Conservation (phyloP, 345 rosid genomes). For the Brassica cretica region DNA sequence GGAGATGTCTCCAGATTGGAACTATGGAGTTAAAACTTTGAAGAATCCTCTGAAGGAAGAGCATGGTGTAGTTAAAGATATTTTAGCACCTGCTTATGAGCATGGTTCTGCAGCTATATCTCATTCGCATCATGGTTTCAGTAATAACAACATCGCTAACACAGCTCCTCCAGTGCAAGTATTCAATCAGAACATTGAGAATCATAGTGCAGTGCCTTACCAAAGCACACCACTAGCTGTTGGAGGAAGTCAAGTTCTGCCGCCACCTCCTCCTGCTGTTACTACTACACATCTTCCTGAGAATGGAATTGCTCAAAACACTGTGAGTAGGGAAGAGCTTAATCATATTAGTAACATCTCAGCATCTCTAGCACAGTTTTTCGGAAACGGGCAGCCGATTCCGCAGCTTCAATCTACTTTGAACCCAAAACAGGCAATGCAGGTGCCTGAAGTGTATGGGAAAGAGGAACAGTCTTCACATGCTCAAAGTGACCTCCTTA, state of each 20-base stretch:
- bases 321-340: slow-evolving; percentile 57
- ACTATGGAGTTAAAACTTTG: slow-evolving; percentile 46
- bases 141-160: slow-evolving; percentile 31
- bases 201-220: slow-evolving; percentile 38
- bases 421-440: slow-evolving; percentile 47
- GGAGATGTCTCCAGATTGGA: slow-evolving; percentile 94
- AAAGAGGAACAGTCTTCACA: slow-evolving; percentile 42
- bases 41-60: slow-evolving; percentile 42
- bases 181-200: slow-evolving; percentile 39
- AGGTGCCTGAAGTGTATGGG: slow-evolving; percentile 42
- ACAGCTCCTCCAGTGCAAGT: slow-evolving; percentile 41
- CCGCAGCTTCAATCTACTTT: slow-evolving; percentile 61
- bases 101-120: slow-evolving; percentile 30
- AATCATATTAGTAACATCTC: slow-evolving; percentile 64
- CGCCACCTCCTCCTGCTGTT: neutral
- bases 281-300: slow-evolving; percentile 43
- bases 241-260: slow-evolving; percentile 49
- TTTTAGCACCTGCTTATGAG: slow-evolving; percentile 28
- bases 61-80: slow-evolving; percentile 31
- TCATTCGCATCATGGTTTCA: slow-evolving; percentile 29
- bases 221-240: slow-evolving; percentile 37
- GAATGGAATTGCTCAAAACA: slow-evolving; percentile 43
- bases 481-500: slow-evolving; percentile 55
- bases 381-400: slow-evolving; percentile 73
- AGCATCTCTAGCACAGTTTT: slow-evolving; percentile 72